Percentiles rank a stretch among this genome's conserved stretches.
Evolutionary conservation across 225 moss, liverwort and hornwort species (phyloP).

Genomic region (Anthoceros angustus): DNA sequence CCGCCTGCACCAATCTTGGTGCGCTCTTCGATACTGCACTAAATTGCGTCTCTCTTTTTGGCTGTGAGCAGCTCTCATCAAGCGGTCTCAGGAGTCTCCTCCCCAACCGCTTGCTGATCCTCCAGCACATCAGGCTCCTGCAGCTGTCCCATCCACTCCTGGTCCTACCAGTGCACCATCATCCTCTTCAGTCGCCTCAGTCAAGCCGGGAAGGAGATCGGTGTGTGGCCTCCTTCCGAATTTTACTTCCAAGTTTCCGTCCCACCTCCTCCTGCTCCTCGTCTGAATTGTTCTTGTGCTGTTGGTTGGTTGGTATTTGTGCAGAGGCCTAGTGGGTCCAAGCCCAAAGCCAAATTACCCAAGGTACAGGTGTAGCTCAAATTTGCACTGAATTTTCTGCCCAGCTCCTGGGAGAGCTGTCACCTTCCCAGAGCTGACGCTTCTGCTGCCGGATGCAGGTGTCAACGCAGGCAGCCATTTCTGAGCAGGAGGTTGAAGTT

Average conservation of each 20-base stretch:
- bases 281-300: background rate
- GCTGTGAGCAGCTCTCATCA: slow-evolving; percentile 49
- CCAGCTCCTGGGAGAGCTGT: background rate
- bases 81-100: slow-evolving; percentile 54
- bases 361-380: slow-evolving; percentile 27
- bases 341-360: slow-evolving; percentile 43
- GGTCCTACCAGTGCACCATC: slow-evolving; percentile 38
- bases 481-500: slow-evolving; percentile 76
- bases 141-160: slow-evolving; percentile 13
- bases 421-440: background rate
- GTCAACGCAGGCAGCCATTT: slow-evolving; percentile 25
- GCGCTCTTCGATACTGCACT: background rate
- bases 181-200: slow-evolving; percentile 32
- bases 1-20: background rate
- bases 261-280: background rate
- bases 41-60: background rate
- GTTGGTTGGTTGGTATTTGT: background rate
- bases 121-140: slow-evolving; percentile 17
- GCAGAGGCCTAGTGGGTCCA: slow-evolving; percentile 67
- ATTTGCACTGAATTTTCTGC: background rate
- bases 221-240: slow-evolving; percentile 16
- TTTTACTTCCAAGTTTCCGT: background rate
- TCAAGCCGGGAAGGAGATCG: slow-evolving; percentile 62
- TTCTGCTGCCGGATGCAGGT: slow-evolving; percentile 18
- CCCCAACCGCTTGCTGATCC: slow-evolving; percentile 24